Evolutionary conservation across 139 green algal species (phyloP).

Genomic region (Edaphochlamys debaryana): DNA sequence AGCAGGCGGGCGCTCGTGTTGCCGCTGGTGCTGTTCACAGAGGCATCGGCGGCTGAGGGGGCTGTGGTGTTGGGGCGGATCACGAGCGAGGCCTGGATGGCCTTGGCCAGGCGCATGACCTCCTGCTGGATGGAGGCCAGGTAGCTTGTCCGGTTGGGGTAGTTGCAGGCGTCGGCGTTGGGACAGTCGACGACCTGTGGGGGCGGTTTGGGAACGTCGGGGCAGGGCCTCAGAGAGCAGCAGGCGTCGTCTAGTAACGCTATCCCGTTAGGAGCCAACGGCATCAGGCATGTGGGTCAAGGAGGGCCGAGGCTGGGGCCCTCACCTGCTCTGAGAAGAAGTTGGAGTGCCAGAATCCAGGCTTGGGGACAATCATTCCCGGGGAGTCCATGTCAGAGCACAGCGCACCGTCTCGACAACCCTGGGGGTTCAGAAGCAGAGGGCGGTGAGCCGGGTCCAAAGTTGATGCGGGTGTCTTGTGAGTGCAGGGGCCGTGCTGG

Average conservation of each 20-base stretch:
- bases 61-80: not conserved
- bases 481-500: too few species aligned
- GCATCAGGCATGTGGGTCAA: too few species aligned
- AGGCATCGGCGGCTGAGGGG: not conserved
- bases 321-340: constrained; percentile 24
- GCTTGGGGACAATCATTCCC: constrained; percentile 14
- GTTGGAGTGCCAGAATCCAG: constrained; percentile 36
- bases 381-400: not conserved
- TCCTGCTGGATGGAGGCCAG: constrained; percentile 7
- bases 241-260: too few species aligned
- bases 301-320: too few species aligned
- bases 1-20: not conserved
- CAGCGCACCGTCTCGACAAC: not conserved
- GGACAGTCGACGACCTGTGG: constrained; percentile 11
- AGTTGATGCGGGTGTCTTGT: too few species aligned
- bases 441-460: too few species aligned
- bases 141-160: not conserved
- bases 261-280: too few species aligned
- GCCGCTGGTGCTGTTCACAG: not conserved
- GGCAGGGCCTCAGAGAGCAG: too few species aligned
- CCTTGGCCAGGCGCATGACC: not conserved
- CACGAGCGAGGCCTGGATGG: not conserved
- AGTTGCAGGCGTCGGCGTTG: constrained; percentile 14
- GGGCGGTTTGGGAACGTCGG: not conserved
- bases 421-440: too few species aligned